Percentiles rank a stretch among this genome's conserved stretches.
Evolutionary conservation across 768 basidiomycete genomes (phyloP).

Genomic region (Tremella yokohamensis): DNA sequence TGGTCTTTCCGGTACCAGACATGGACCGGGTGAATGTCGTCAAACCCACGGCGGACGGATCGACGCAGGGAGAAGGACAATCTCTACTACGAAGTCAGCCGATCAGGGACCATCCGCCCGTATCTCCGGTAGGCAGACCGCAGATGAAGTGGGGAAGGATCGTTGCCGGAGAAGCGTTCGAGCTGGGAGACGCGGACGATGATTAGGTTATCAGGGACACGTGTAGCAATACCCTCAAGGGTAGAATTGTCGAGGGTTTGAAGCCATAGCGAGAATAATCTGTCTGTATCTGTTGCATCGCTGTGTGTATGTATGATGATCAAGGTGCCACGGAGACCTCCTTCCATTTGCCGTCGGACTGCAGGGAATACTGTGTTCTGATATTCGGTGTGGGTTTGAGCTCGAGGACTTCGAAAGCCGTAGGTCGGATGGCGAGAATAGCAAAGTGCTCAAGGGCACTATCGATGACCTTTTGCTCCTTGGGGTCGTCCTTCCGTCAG

Average conservation of each 20-base stretch:
- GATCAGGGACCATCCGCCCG: not conserved
- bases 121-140: slow-evolving; percentile 10
- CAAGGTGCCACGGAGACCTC: slow-evolving; percentile 36
- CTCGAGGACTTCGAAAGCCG: slow-evolving; percentile 41
- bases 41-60: not conserved
- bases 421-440: slow-evolving; percentile 38
- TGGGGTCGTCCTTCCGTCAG: slow-evolving; percentile 36
- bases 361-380: slow-evolving; percentile 37
- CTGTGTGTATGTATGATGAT: slow-evolving; percentile 1
- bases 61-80: slow-evolving; percentile 12
- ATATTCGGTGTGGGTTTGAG: slow-evolving; percentile 45
- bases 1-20: slow-evolving; percentile 38
- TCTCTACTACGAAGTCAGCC: slow-evolving; percentile 1
- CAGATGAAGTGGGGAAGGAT: slow-evolving; percentile 38
- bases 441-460: slow-evolving; percentile 41
- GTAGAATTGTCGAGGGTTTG: too few species aligned
- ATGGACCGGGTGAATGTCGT: not conserved
- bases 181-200: slow-evolving; percentile 39
- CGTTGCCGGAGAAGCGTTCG: slow-evolving; percentile 42
- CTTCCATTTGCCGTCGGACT: slow-evolving; percentile 35
- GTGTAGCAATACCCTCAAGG: too few species aligned
- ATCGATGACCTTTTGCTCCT: slow-evolving; percentile 36
- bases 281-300: slow-evolving; percentile 2
- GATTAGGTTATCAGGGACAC: not conserved
- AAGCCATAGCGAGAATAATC: not conserved